phyloP scores from a whole-genome alignment of 352 stramenopile genomes.

The Bremia lactucae region DNA sequence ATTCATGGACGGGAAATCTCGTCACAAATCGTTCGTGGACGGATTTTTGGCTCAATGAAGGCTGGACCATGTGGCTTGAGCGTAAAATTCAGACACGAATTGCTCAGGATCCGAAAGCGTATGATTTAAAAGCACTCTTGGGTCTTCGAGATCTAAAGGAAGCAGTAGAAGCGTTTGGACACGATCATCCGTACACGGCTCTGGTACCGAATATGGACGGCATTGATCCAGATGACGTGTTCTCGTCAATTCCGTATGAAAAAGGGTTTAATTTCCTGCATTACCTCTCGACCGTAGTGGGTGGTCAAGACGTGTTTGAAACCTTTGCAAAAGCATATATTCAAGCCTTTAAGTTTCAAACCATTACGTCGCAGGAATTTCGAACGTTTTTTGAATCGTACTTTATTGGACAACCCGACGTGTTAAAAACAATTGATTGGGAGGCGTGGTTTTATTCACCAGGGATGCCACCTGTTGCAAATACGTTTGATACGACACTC shows the following conservation, averaged over 20 bases:
- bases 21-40: constrained; percentile 94
- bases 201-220: constrained; percentile 80
- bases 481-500: constrained; percentile 84
- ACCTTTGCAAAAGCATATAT: constrained; percentile 90
- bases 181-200: constrained; percentile 74
- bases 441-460: constrained; percentile 85
- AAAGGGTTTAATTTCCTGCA: constrained; percentile 84
- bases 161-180: constrained; percentile 38
- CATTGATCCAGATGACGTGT: constrained; percentile 94
- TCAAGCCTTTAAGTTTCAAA: constrained; percentile 79
- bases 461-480: constrained; percentile 81
- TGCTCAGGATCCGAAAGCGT: constrained; percentile 27
- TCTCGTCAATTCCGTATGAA: constrained; percentile 93
- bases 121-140: constrained; percentile 49
- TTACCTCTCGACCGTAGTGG: constrained; percentile 65
- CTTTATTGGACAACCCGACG: constrained; percentile 44
- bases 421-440: constrained; percentile 85
- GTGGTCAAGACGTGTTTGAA: constrained; percentile 42
- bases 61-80: constrained; percentile 96
- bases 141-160: constrained; percentile 33
- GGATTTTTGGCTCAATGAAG: constrained; percentile 99
- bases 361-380: constrained; percentile 78
- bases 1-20: constrained; percentile 95
- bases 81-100: constrained; percentile 89
- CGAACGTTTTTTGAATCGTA: constrained; percentile 57